Evolutionary conservation across 2,329 filamentous ascomycete genomes (phyloP).

Genomic region (Shiraia sp.): DNA sequence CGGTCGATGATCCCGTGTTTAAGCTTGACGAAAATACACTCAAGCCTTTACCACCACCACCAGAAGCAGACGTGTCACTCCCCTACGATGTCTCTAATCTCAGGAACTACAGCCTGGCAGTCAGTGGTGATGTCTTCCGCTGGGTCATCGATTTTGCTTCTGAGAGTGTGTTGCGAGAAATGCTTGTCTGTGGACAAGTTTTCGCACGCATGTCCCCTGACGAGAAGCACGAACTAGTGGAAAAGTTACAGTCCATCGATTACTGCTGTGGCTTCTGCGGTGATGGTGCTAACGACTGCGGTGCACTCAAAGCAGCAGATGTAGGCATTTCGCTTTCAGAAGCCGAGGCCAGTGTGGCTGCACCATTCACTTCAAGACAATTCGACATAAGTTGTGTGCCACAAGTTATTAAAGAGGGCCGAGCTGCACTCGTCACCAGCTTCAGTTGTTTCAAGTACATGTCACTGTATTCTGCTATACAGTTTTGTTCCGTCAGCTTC

Average conservation of each 20-base stretch:
- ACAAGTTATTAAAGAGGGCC: conserved; percentile 88
- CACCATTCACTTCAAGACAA: conserved; percentile 90
- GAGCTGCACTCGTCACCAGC: conserved; percentile 93
- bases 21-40: conserved; percentile 79
- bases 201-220: conserved; percentile 99
- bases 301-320: conserved; percentile 93
- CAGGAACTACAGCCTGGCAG: conserved; percentile 83
- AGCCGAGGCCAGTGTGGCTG: conserved; percentile 96
- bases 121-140: conserved; percentile 92
- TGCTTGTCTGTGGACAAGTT: conserved; percentile 89
- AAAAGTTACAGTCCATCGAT: conserved; percentile 94
- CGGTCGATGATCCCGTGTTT: conserved; percentile 83
- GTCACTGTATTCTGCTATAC: conserved; percentile 98
- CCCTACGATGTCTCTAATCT: conserved; percentile 83
- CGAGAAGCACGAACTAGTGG: conserved; percentile 96
- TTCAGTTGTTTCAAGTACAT: conserved; percentile 99
- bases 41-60: conserved; percentile 72
- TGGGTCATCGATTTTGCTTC: conserved; percentile 94
- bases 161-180: conserved; percentile 77
- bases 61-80: conserved; percentile 76
- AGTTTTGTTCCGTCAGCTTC: conserved; percentile 96
- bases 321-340: conserved; percentile 97
- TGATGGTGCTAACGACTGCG: conserved; percentile 96
- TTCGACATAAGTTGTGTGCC: conserved; percentile 97
- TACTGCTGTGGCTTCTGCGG: conserved; percentile 97